Evolutionary conservation across 129 eudicot species (phyloP), one percentile per base, ranked within the genome.

Genomic region (Artemisia tridentata): DNA sequence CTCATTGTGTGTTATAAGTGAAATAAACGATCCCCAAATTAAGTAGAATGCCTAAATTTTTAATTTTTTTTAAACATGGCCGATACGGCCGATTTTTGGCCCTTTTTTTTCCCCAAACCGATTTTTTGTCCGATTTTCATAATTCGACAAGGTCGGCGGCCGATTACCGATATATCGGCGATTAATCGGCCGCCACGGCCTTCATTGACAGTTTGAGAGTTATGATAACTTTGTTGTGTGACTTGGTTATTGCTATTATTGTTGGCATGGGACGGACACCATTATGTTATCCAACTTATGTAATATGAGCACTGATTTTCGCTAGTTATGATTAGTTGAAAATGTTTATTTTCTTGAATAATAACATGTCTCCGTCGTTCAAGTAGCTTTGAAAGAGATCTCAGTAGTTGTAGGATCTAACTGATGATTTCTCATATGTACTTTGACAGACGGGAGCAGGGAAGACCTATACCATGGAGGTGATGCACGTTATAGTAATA

Each of bases 381-480:
- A 47, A 41, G 38, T 65, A 15, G 65, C 43, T 48, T 68, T 80
- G 46, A 68, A 19, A 68, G 41, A 51, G 29, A 51, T 63, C 34
- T 7, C 46, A 68, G 9, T 19, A 21, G 72, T 25, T 38, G 34
- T 72, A 21, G 58, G 64, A 46, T 76, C 58, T 64, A 60, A 62
- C 61, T 63, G 51, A 64, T 60, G 48, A 69, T n/a, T 78, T 67
- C 23, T 41, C 71, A 15, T 85, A 41, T 72, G 73, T 21, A 18
- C 57, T 29, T 75, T 63, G 45, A 56, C 92, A 91, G 97, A 91
- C 97, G 49, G 92, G 96, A 80, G 97, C 97, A 15, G 97, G 97
- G 78, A 91, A 91, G 87, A 88, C 96, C 11, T 88, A 88, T 80
- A 88, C 90, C 79, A 80, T 91, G 92, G 96, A 91, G 97, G 97